These are phyloP conservation scores for Saccharomycopsis selenospora DNA, from an alignment of 805 yeast species.

Conservation along the genomic window DNA sequence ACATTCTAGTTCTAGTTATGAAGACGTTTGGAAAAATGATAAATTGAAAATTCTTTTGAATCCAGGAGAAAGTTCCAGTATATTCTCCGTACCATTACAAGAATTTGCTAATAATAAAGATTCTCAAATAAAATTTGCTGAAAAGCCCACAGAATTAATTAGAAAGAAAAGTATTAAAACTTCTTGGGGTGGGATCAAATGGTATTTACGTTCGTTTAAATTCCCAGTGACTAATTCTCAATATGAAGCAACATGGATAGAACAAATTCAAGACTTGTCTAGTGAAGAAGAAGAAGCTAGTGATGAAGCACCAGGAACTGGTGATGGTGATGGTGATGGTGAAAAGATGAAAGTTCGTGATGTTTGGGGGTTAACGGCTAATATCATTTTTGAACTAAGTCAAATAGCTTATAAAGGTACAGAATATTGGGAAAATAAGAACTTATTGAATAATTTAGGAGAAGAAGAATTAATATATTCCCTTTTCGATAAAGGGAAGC, in stretches of 20 bases:
- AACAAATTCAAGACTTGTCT: slow-evolving; percentile 51
- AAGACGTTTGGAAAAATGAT: slow-evolving; percentile 24
- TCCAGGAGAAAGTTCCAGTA: slow-evolving; percentile 70
- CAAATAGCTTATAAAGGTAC: slow-evolving; percentile 41
- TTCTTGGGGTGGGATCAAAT: slow-evolving; percentile 67
- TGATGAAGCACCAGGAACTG: slow-evolving; percentile 25
- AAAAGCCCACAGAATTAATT: slow-evolving; percentile 29
- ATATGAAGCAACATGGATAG: slow-evolving; percentile 58
- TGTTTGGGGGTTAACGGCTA: slow-evolving; percentile 81
- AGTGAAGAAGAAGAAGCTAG: slow-evolving; percentile 42
- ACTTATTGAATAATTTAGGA: slow-evolving; percentile 29
- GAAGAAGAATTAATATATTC: slow-evolving; percentile 51
- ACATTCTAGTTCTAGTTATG: neutral
- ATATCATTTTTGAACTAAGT: slow-evolving; percentile 66
- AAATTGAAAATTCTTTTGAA: slow-evolving; percentile 44
- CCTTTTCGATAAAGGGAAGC: slow-evolving; percentile 37
- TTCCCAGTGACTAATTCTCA: slow-evolving; percentile 45
- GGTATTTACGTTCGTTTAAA: slow-evolving; percentile 56
- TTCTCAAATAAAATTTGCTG: slow-evolving; percentile 29
- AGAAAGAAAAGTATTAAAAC: slow-evolving; percentile 30
- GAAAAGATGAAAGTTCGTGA: slow-evolving; percentile 44
- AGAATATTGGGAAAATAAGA: slow-evolving; percentile 25
- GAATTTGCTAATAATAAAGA: slow-evolving; percentile 37
- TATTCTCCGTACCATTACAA: slow-evolving; percentile 61
- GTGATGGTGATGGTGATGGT: slow-evolving; percentile 29